Evolutionary conservation across 139 green algal species (phyloP).

Genomic region (Desmodesmus armatus): DNA sequence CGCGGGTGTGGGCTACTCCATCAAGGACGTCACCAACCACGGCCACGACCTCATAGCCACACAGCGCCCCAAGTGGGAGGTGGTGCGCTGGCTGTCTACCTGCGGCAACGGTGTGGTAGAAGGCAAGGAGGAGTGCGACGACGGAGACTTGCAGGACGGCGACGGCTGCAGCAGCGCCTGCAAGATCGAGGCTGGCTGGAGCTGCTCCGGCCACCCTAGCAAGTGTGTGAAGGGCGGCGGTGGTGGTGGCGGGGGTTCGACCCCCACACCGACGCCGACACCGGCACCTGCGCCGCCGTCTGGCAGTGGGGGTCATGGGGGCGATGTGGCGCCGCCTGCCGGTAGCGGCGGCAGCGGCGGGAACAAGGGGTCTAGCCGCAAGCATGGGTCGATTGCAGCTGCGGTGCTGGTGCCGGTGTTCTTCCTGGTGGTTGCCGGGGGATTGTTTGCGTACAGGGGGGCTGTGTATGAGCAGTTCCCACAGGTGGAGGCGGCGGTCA

Average conservation of each 20-base stretch:
- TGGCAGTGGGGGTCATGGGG: background rate
- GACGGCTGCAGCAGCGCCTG: slow-evolving; percentile 82
- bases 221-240: slow-evolving; percentile 40
- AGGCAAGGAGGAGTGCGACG: slow-evolving; percentile 88
- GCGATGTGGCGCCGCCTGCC: background rate
- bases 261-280: background rate
- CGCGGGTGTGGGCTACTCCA: slow-evolving; percentile 70
- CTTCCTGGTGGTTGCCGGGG: slow-evolving; percentile 24
- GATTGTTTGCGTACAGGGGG: slow-evolving; percentile 23
- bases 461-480: slow-evolving; percentile 45
- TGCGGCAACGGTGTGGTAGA: slow-evolving; percentile 90
- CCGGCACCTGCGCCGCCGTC: slow-evolving; percentile 7
- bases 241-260: background rate
- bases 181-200: slow-evolving; percentile 67
- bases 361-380: background rate
- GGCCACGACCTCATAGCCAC: slow-evolving; percentile 80
- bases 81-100: slow-evolving; percentile 77
- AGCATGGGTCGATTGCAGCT: slow-evolving; percentile 11
- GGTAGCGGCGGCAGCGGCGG: background rate
- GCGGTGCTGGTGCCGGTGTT: slow-evolving; percentile 35
- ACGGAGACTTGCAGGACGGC: slow-evolving; percentile 71
- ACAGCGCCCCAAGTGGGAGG: slow-evolving; percentile 74
- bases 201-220: slow-evolving; percentile 56
- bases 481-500: slow-evolving; percentile 9
- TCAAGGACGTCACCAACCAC: slow-evolving; percentile 77